Evolutionary conservation across 805 yeast genomes (phyloP).

Genomic region (Blastobotrys mokoenaii): DNA sequence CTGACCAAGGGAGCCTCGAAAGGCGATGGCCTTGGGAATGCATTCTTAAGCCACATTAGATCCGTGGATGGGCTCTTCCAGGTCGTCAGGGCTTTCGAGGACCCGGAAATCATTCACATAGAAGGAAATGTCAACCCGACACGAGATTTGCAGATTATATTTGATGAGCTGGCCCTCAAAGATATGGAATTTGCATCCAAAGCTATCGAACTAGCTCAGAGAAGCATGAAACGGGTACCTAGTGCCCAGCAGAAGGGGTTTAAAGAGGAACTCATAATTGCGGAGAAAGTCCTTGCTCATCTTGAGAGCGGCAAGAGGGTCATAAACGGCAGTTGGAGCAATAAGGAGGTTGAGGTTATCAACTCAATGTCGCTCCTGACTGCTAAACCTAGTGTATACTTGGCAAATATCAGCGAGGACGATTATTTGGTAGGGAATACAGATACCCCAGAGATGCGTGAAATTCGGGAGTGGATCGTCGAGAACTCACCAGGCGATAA

Average conservation of each 20-base stretch:
- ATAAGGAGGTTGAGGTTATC: slow-evolving; percentile 55
- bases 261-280: slow-evolving; percentile 31
- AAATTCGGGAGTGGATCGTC: slow-evolving; percentile 57
- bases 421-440: slow-evolving; percentile 44
- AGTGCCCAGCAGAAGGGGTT: slow-evolving; percentile 41
- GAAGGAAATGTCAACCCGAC: slow-evolving; percentile 58
- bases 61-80: slow-evolving; percentile 68
- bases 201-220: slow-evolving; percentile 45
- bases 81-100: slow-evolving; percentile 56
- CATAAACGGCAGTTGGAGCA: slow-evolving; percentile 51
- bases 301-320: slow-evolving; percentile 59
- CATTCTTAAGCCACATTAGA: slow-evolving; percentile 58
- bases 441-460: slow-evolving; percentile 21
- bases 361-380: slow-evolving; percentile 70
- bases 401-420: slow-evolving; percentile 63
- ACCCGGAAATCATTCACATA: slow-evolving; percentile 58
- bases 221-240: slow-evolving; percentile 31
- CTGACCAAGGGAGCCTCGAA: slow-evolving; percentile 53
- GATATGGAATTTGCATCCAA: slow-evolving; percentile 59
- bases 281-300: slow-evolving; percentile 34
- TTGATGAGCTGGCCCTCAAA: slow-evolving; percentile 55
- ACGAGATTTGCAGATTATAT: slow-evolving; percentile 54
- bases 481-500: slow-evolving; percentile 59
- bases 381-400: slow-evolving; percentile 78
- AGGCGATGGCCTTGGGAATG: slow-evolving; percentile 71